Base-by-base conservation (phyloP, 2,329 filamentous ascomycete genomes). In the Colletotrichum viniferum region DNA sequence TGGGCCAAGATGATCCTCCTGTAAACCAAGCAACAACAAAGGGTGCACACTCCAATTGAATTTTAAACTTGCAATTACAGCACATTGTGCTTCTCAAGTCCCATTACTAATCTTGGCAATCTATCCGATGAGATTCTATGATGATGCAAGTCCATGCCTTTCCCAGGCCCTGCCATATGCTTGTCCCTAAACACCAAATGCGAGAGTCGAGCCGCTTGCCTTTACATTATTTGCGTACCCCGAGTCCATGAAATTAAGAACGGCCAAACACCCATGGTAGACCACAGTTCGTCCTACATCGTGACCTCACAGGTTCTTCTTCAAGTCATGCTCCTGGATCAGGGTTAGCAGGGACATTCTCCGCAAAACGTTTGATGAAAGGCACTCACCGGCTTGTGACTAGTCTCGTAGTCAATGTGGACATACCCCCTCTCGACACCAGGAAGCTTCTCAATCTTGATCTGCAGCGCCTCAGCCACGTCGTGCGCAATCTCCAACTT, bases 391-490 rank as follows among this genome's bases (percentile, higher is more conserved):
- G 96, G 96, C 84, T 97, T 96, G 84, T 98, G 97, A 21, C 94
- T 96, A 5, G 96, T 98, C 87, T 98, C 97, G 80, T 97, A 98
- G 84, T 99, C 97, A 21, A 98, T 96, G 83, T 99, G 97, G 24
- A 98, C 97, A 82, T 98, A 98, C 0, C 96, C 96, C 74, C 97
- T 88, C 89, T 98, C 97, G 12, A 98, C 93, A 82, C 98, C 94
- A 0, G 97, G 96, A 77, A 99, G 85, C 72, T 93, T 94, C 89
- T 99, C 97, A 4, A 98, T 88, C 87, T 98, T 98, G 77, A 94
- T 94, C 88, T 99, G 97, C 80, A 99, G 88, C 80, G 94, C 96
- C 85, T 99, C 97, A 0, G 97, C 96, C 14, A 98, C 92, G 81
- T 99, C 97, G 83, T 99, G 97, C 0, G 96, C 97, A 68, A 93